phyloP scores from a whole-genome alignment of 768 basidiomycete species.

The Naganishia kalamii region DNA sequence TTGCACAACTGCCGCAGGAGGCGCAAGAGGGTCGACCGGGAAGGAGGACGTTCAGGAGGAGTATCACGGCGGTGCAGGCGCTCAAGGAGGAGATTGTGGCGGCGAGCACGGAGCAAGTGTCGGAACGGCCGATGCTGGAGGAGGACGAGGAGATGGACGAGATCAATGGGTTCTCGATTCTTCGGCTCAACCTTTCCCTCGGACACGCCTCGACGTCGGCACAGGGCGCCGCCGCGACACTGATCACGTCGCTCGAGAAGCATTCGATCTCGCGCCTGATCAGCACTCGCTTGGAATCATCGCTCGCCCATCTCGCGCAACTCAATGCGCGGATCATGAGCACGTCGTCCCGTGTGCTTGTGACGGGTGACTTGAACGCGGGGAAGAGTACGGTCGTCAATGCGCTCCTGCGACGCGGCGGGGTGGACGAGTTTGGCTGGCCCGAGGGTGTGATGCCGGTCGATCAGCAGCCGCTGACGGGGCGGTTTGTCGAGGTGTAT shows the following conservation, averaged over 20 bases:
- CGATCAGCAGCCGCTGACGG: slow-evolving; percentile 96
- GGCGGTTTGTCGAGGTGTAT: slow-evolving; percentile 93
- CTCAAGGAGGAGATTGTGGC: not conserved
- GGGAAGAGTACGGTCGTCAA: slow-evolving; percentile 99
- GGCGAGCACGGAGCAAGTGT: not conserved
- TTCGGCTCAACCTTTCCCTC: slow-evolving; percentile 87
- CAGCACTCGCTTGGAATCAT: slow-evolving; percentile 70
- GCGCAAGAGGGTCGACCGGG: slow-evolving; percentile 26
- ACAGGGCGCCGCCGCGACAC: slow-evolving; percentile 54
- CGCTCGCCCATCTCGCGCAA: slow-evolving; percentile 72
- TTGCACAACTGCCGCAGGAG: slow-evolving; percentile 48
- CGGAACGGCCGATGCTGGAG: not conserved
- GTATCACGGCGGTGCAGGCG: slow-evolving; percentile 12
- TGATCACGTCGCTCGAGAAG: slow-evolving; percentile 89
- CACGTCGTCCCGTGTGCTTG: slow-evolving; percentile 88
- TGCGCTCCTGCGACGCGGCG: slow-evolving; percentile 74
- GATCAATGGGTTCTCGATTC: slow-evolving; percentile 65
- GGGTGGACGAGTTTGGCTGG: slow-evolving; percentile 26
- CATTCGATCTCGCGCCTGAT: slow-evolving; percentile 85
- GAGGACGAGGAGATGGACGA: not conserved
- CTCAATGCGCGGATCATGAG: slow-evolving; percentile 82
- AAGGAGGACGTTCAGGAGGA: slow-evolving; percentile 34
- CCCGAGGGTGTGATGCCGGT: slow-evolving; percentile 68
- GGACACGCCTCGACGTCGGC: slow-evolving; percentile 61
- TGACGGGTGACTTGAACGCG: slow-evolving; percentile 95